A percentile compares a stretch with the other conserved stretches of the same genome.
Evolutionary conservation across 2,329 filamentous ascomycete species (phyloP).

Genomic region (Neopestalotiopsis clavispora): DNA sequence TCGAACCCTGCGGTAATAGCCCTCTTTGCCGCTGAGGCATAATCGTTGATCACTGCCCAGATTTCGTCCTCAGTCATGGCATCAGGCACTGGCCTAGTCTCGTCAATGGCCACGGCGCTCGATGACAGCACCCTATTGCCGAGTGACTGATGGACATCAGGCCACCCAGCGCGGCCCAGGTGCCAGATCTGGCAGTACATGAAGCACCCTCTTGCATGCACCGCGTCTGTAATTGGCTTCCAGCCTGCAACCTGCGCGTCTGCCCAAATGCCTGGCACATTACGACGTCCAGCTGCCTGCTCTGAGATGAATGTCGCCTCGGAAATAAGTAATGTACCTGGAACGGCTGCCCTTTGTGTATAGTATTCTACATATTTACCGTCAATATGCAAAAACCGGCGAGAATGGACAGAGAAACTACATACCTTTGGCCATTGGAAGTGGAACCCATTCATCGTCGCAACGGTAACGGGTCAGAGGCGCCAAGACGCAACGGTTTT

Average conservation of each 20-base stretch:
- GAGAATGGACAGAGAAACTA: not conserved
- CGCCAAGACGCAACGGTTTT: slow-evolving; percentile 52
- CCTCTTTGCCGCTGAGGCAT: slow-evolving; percentile 57
- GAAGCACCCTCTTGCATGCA: slow-evolving; percentile 61
- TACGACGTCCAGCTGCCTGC: slow-evolving; percentile 47
- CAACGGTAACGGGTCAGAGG: slow-evolving; percentile 51
- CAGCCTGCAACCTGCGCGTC: slow-evolving; percentile 56
- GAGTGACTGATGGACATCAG: slow-evolving; percentile 39
- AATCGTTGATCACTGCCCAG: slow-evolving; percentile 64
- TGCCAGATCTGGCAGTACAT: slow-evolving; percentile 71
- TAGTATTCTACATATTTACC: slow-evolving; percentile 29
- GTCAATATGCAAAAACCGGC: not conserved
- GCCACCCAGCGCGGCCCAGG: slow-evolving; percentile 57
- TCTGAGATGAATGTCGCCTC: slow-evolving; percentile 60
- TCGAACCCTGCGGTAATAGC: slow-evolving; percentile 71
- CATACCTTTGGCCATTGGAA: slow-evolving; percentile 39
- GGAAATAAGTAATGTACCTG: slow-evolving; percentile 56
- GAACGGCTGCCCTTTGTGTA: slow-evolving; percentile 37
- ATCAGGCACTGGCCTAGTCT: slow-evolving; percentile 58
- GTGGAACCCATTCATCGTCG: slow-evolving; percentile 50
- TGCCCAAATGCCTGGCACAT: slow-evolving; percentile 59
- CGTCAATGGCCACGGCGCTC: slow-evolving; percentile 47
- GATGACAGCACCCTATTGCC: slow-evolving; percentile 54
- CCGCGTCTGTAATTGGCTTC: slow-evolving; percentile 59
- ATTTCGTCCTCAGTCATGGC: slow-evolving; percentile 73